Base-by-base conservation (phyloP, 2,329 filamentous ascomycete species). In the Mariannaea sp. region DNA sequence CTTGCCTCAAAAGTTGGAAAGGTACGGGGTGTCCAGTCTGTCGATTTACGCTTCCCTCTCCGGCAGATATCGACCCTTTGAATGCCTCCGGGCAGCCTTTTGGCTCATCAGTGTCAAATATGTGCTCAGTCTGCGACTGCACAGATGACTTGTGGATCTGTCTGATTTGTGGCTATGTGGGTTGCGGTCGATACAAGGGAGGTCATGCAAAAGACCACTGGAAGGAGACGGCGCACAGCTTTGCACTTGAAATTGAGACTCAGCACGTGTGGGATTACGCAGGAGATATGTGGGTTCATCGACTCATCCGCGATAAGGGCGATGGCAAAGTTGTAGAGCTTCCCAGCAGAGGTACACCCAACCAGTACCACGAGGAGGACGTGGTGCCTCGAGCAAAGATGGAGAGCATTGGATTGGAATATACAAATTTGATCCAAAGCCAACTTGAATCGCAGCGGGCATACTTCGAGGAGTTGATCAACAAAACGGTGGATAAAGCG, bases 231-330 rank as follows among this genome's bases (percentile, higher is more conserved):
- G 85, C 86, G 4, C 94, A 99, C 71, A 89, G 89, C 58, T 99
- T 96, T 69, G 89, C 92, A 20, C 89, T 99, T 70, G 94, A 99
- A 70, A 84, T 97, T 30, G 86, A 88, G 57, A 96, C 92, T 1
- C 93, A 99, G 70, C 88, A 96, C 64, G 92, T 99, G 1, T 99
- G 94, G 94, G 94, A 99, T 72, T 99, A 99, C 60, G 90, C 90
- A 0, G 92, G 90, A 4, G 94, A 99, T 68, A 89, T 88, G 67
- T 99, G 96, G 80, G 94, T 97, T 42, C 94, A 99, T 72, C 87
- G 94, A 8, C 84, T 97, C 45, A 96, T 99, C 50, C 89, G 96
- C 60, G 91, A 92, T 68, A 96, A 97, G 75, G 87, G 90, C 8
- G 92, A 96, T 70, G 90, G 90, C 19, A 96, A 96, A 71, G 81